Conservation (phyloP, 2,329 filamentous ascomycete genomes). For the Beauveria sp. region DNA sequence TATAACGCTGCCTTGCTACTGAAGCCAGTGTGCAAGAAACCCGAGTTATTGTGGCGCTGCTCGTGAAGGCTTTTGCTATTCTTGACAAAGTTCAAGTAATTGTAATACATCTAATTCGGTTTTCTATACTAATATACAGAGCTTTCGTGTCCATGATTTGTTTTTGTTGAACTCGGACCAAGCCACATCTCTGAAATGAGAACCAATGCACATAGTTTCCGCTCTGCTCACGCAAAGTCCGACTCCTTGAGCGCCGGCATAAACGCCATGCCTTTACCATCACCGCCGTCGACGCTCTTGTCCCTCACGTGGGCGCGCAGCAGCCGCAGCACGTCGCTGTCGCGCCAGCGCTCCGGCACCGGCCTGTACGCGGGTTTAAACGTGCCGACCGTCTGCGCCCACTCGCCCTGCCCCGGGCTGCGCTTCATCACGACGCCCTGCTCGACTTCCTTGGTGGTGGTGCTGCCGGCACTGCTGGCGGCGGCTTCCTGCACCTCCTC, state of each 20-base stretch:
- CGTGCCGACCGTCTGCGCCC: constrained; percentile 91
- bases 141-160: neutral
- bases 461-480: constrained; percentile 11
- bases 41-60: too few species aligned
- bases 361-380: constrained; percentile 92
- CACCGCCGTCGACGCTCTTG: constrained; percentile 37
- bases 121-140: neutral
- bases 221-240: neutral
- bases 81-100: neutral
- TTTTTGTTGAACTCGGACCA: neutral
- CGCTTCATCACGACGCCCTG: constrained; percentile 22
- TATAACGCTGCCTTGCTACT: neutral
- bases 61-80: neutral
- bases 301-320: constrained; percentile 72
- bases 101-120: neutral
- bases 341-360: constrained; percentile 77
- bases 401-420: constrained; percentile 58
- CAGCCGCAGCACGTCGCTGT: constrained; percentile 69
- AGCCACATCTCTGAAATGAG: neutral
- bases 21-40: too few species aligned
- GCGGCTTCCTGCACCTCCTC: constrained; percentile 14
- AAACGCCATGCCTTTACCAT: constrained; percentile 45
- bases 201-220: neutral
- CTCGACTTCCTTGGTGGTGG: neutral
- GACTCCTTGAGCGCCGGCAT: constrained; percentile 41